phyloP scores from a whole-genome alignment of 352 stramenopile genomes.

The Phytophthora pisi region DNA sequence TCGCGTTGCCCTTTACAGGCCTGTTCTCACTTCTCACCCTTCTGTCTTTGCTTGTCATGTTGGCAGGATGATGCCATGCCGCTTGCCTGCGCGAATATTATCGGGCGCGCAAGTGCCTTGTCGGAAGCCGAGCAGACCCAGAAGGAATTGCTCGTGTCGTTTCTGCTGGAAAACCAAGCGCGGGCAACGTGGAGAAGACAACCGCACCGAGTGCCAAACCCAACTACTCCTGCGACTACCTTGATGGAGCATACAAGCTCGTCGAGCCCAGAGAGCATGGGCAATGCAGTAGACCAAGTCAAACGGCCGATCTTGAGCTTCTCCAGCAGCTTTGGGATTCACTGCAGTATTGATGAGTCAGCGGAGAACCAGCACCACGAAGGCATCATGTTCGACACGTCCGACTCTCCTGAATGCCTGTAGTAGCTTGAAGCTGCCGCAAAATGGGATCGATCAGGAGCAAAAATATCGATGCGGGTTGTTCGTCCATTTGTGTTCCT shows the following conservation, averaged over 20 bases:
- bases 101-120: slow-evolving; percentile 7
- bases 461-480: slow-evolving; percentile 22
- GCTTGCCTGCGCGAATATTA: slow-evolving; percentile 51
- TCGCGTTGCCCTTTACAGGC: neutral
- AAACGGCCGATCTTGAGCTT: slow-evolving; percentile 39
- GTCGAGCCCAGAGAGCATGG: neutral
- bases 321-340: slow-evolving; percentile 34
- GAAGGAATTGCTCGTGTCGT: slow-evolving; percentile 40
- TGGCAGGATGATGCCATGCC: slow-evolving; percentile 73
- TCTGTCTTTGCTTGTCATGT: neutral
- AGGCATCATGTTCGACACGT: slow-evolving; percentile 44
- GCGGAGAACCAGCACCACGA: slow-evolving; percentile 10
- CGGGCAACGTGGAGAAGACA: slow-evolving; percentile 58
- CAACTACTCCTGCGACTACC: neutral
- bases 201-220: neutral
- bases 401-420: slow-evolving; percentile 8
- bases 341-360: slow-evolving; percentile 28
- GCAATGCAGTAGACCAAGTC: neutral
- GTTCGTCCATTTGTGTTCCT: neutral
- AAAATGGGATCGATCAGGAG: slow-evolving; percentile 18
- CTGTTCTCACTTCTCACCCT: neutral
- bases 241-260: neutral
- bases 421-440: slow-evolving; percentile 3
- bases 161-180: slow-evolving; percentile 53
- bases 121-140: slow-evolving; percentile 22